These are phyloP conservation scores for Acanthamoeba castellanii DNA, from an alignment of 208 protist species.

Conservation along the genomic window DNA sequence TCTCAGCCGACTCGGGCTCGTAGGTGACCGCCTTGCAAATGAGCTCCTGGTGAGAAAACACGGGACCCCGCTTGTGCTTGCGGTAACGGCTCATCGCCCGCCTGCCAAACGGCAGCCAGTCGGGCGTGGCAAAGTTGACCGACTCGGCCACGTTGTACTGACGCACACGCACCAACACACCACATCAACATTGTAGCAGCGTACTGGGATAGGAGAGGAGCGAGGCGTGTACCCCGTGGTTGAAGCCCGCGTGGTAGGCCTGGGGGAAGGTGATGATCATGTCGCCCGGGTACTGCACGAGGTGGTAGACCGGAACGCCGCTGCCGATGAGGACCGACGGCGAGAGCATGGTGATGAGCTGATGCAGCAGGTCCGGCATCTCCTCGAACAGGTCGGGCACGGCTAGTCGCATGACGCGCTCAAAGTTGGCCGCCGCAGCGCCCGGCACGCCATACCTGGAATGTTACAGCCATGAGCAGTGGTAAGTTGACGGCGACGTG, in stretches of 20 bases:
- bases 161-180: background rate
- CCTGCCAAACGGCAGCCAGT: slow-evolving; percentile 87
- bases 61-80: slow-evolving; percentile 37
- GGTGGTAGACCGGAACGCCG: slow-evolving; percentile 81
- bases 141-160: slow-evolving; percentile 91
- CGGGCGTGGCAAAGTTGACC: slow-evolving; percentile 87
- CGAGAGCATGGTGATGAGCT: slow-evolving; percentile 87
- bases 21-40: slow-evolving; percentile 70
- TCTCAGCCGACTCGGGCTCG: slow-evolving; percentile 66
- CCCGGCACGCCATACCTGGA: slow-evolving; percentile 73
- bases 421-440: slow-evolving; percentile 80
- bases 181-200: background rate
- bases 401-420: slow-evolving; percentile 78
- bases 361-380: slow-evolving; percentile 87
- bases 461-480: background rate
- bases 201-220: background rate
- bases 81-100: slow-evolving; percentile 58
- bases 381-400: slow-evolving; percentile 80
- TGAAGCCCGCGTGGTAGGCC: slow-evolving; percentile 91
- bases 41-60: slow-evolving; percentile 77
- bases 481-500: too few relatives aligned
- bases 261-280: slow-evolving; percentile 90
- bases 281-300: slow-evolving; percentile 84
- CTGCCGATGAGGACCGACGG: slow-evolving; percentile 76
- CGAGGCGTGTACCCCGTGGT: slow-evolving; percentile 77